Evolutionary conservation across 2,329 filamentous ascomycete species (phyloP), one percentile per base, ranked within the genome.

Genomic region (Penicillium expansum): DNA sequence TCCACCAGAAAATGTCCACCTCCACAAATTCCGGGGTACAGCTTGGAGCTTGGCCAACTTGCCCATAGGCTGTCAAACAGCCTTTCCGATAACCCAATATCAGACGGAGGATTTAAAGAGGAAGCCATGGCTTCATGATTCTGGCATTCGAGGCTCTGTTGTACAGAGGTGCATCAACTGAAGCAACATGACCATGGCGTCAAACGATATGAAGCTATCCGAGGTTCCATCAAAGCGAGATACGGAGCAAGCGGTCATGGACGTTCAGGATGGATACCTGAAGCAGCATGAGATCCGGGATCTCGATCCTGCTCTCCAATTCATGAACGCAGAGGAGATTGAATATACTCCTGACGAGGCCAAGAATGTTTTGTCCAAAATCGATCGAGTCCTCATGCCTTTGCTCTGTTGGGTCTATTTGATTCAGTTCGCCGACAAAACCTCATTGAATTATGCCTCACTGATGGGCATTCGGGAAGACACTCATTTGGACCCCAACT

Each of bases 401-500:
- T 39, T 58, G 35, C 24, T 58, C n/a, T 58, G 56, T 14, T 55
- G 51, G 52, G 56, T 58, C 4, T 58, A 58, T 33, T 42, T 58
- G 48, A 52, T 58, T 35, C 56, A 58, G 18, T 58, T 56, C 45
- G 48, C 48, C 14, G 56, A 58, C 30, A 58, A 58, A 24, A 61
- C 49, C 20, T 51, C 59, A 6, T 42, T 57, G 18, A 58, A 57
- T 22, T 64, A 64, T 56, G 62, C 62, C 22, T 51, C 49, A 0
- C 29, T 64, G 0, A 62, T 62, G 56, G 67, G 67, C 1, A 51
- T 62, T 10, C 61, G 59, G 29, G 60, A 63, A 10, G 63, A 66
- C 48, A 64, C 63, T 13, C 49, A 76, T 16, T 73, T 81, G n/a
- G 55, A 63, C 1, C 76, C 76, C 33, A 71, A 77, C 35, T 54